Conservation (phyloP, 345 rosid species). For the Eucalyptus dawsonii region DNA sequence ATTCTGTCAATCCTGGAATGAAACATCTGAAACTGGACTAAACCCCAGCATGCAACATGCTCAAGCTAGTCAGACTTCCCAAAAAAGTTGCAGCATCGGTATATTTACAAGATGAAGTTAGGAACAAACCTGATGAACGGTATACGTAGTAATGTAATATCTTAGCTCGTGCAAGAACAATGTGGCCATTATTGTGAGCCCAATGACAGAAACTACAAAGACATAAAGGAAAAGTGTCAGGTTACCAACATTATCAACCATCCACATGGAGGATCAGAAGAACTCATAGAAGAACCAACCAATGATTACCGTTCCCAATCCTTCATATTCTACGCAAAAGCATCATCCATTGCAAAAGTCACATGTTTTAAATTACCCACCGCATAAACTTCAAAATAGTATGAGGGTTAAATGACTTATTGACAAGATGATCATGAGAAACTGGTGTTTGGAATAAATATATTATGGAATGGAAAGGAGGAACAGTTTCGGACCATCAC, state of each 20-base stretch:
- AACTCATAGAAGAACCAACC: background rate
- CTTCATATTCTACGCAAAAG: background rate
- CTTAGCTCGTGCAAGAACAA: slow-evolving; percentile 86
- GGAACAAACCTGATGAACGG: slow-evolving; percentile 73
- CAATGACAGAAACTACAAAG: slow-evolving; percentile 71
- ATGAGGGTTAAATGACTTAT: background rate
- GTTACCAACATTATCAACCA: background rate
- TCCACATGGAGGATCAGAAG: background rate
- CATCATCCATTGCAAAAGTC: background rate
- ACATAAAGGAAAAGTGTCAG: background rate
- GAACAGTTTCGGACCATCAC: background rate
- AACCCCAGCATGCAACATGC: background rate
- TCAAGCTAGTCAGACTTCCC: background rate
- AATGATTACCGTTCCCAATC: background rate
- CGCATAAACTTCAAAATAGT: background rate
- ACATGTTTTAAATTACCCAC: background rate
- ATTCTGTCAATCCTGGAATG: background rate
- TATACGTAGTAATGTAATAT: slow-evolving; percentile 67
- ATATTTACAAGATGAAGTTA: background rate
- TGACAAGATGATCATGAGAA: background rate
- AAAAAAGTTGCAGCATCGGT: background rate
- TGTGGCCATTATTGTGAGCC: slow-evolving; percentile 71
- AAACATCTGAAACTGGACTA: background rate
- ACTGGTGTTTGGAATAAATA: background rate
- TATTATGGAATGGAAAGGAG: background rate